Base-by-base conservation (phyloP, 2,329 filamentous ascomycete genomes). In the Ophiostoma angusticollis region DNA sequence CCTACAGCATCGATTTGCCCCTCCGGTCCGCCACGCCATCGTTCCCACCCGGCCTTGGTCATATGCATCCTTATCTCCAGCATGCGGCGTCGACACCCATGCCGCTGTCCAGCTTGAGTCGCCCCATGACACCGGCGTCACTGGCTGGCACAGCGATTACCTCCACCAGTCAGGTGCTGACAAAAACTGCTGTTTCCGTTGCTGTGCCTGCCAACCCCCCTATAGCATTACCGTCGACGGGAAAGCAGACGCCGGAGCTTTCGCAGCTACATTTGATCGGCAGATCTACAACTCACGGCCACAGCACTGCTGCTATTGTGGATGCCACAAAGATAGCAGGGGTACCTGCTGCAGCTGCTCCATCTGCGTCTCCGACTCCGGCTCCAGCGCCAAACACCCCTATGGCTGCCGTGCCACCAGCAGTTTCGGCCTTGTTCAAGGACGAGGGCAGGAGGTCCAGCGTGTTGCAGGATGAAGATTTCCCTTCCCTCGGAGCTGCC, bases 401-500 rank as follows among this genome's bases (percentile, higher is more conserved):
- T 3, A 31, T 22, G 14, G 7, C 34, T 14, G 13, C 34, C 9
- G 13, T 13, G 23, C 32, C 38, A 2, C 21, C 22, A 11, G 36
- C 31, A 6, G 63, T 64, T 24, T 58, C 61, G 2, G 50, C 61
- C 2, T 58, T 61, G 45, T 47, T 53, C 3, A 58, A 58, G 41
- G 42, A 52, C 5, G 59, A 14, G 4, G 19, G 16, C n/a, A 59
- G 46, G n/a, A 50, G 50, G 22, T 58, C 50, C 37, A 44, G 52
- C 28, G 44, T 67, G 22, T 54, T 77, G 31, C 67, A 74, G 43
- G 70, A 76, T 18, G 73, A 78, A 48, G 74, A 80, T 47, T 80
- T 78, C 48, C 76, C 76, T 9, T 67, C 72, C 3, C 58, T 79
- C 6, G 59, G 68, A 9, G 56, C 17, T 43, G 42, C 52, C 8